phyloP scores from a whole-genome alignment of 331 rosid genomes.

The Pyracantha coccinea region DNA sequence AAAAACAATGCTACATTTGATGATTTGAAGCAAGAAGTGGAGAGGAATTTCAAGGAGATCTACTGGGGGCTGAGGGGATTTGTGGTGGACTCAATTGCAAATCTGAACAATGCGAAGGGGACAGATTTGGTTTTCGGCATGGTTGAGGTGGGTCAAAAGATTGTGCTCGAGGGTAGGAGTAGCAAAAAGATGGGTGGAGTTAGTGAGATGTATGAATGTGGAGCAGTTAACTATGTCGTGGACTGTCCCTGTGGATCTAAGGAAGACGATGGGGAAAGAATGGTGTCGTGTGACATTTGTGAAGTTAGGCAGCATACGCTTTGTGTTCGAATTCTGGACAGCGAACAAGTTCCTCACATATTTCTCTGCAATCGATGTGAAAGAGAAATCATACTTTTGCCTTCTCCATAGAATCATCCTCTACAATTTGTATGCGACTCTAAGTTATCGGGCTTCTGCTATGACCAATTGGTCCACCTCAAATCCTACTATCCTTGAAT shows the following conservation, averaged over 20 bases:
- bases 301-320: conserved; percentile 77
- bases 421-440: too few species aligned
- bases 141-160: conserved; percentile 53
- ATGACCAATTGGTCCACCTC: too few species aligned
- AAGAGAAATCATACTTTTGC: conserved; percentile 50
- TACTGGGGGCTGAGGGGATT: conserved; percentile 63
- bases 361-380: conserved; percentile 75
- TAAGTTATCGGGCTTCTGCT: too few species aligned
- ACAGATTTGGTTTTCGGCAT: conserved; percentile 38
- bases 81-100: conserved; percentile 40
- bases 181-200: conserved; percentile 4
- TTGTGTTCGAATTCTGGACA: conserved; percentile 63
- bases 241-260: conserved; percentile 72
- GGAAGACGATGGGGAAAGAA: conserved; percentile 81
- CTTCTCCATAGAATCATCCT: conserved; percentile 30
- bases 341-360: conserved; percentile 61
- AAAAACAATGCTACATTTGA: conserved; percentile 43
- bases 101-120: conserved; percentile 32
- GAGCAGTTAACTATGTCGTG: conserved; percentile 28
- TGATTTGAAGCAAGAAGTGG: conserved; percentile 62
- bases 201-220: conserved; percentile 33
- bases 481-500: too few species aligned
- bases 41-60: conserved; percentile 56
- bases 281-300: conserved; percentile 79
- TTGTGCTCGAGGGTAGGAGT: conserved; percentile 57